Conservation (phyloP, 768 basidiomycete genomes). For the Panellus pusillus region DNA sequence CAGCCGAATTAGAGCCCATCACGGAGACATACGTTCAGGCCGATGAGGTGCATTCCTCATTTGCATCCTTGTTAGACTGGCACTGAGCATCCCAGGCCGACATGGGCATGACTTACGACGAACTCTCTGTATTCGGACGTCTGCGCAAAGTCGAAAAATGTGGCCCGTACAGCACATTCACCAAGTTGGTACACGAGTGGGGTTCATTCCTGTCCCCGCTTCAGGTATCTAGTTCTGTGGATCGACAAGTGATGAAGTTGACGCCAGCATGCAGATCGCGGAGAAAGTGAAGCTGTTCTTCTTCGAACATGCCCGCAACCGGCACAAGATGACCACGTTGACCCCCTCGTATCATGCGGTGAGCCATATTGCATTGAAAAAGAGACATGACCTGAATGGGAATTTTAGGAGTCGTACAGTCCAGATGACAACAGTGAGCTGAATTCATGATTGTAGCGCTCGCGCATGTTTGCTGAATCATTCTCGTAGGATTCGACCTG, state of each 20-base stretch:
- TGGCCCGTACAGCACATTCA: constrained; percentile 97
- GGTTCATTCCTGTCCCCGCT: constrained; percentile 78
- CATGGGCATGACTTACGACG: constrained; percentile 99
- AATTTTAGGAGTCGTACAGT: constrained; percentile 83
- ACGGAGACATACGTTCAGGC: constrained; percentile 93
- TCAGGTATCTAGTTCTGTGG: constrained; percentile 49
- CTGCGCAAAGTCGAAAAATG: constrained; percentile 96
- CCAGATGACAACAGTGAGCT: constrained; percentile 91
- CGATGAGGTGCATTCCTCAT: constrained; percentile 69
- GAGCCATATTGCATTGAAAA: constrained; percentile 30
- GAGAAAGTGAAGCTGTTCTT: constrained; percentile 98
- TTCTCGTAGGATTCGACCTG: constrained; percentile 78
- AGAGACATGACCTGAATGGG: constrained; percentile 1
- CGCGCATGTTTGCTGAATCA: constrained; percentile 17
- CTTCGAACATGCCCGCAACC: constrained; percentile 93
- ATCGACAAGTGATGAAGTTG: not conserved
- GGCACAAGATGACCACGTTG: constrained; percentile 98
- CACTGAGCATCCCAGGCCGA: constrained; percentile 58
- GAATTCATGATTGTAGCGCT: not conserved
- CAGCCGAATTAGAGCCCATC: constrained; percentile 95
- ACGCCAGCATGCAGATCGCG: constrained; percentile 65
- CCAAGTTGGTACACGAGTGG: constrained; percentile 94
- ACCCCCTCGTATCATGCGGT: constrained; percentile 95
- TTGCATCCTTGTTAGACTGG: no score
- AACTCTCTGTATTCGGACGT: constrained; percentile 89